Evolutionary conservation across 495 filamentous ascomycete genomes (phyloP).

Genomic region (Durotheca rogersii): DNA sequence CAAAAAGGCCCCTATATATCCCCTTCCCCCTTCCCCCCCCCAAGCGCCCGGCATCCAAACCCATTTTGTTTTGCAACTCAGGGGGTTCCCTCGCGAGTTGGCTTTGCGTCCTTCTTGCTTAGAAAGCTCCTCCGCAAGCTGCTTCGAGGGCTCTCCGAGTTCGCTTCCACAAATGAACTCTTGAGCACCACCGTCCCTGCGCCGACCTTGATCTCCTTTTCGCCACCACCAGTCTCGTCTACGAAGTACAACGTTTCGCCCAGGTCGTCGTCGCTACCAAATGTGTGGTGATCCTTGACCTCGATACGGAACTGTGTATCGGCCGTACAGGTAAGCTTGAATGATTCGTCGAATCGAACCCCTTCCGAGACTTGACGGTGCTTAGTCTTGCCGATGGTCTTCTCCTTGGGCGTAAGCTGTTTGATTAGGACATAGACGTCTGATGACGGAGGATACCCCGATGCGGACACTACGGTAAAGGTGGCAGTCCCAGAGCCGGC

Average conservation of each 20-base stretch:
- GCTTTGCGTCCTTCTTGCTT: conserved; percentile 43
- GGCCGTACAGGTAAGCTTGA: conserved; percentile 73
- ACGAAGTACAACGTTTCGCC: conserved; percentile 89
- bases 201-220: conserved; percentile 74
- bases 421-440: conserved; percentile 79
- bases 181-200: conserved; percentile 63
- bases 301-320: conserved; percentile 84
- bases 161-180: conserved; percentile 56
- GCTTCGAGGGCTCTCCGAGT: conserved; percentile 37
- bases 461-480: conserved; percentile 77
- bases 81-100: conserved; percentile 40
- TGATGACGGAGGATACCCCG: conserved; percentile 72
- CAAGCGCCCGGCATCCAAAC: conserved; percentile 7
- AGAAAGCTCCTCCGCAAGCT: conserved; percentile 52
- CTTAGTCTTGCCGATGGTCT: conserved; percentile 86
- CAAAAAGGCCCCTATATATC: too few relatives aligned
- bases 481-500: conserved; percentile 71
- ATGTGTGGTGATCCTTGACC: conserved; percentile 79
- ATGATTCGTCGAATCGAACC: conserved; percentile 73
- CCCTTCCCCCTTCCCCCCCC: conserved; percentile 2
- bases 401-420: conserved; percentile 64
- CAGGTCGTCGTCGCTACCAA: conserved; percentile 75
- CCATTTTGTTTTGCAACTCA: conserved; percentile 9
- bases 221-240: conserved; percentile 74
- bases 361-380: conserved; percentile 63